Evolutionary conservation across 805 yeast species (phyloP), one percentile per base, ranked within the genome.

Genomic region (Saccharomycopsis schoenii): DNA sequence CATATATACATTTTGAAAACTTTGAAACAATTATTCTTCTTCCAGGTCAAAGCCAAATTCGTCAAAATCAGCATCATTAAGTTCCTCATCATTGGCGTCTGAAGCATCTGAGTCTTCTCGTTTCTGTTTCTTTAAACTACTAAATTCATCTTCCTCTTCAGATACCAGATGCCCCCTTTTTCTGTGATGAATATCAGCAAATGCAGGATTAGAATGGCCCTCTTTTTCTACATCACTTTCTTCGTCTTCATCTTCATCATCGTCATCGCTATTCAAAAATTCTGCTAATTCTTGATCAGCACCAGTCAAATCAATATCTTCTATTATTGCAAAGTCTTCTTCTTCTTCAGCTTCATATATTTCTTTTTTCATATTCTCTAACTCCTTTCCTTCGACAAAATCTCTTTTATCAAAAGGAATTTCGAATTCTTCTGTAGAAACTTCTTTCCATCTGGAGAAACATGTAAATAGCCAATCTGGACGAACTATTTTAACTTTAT

Each of bases 391-490:
- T 12, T 39, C 75, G 15, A 78, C 69, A 69, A 80, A 70, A 42
- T 75, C 77, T 1, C 78, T 79, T 21, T 78, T 77, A 4, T 76
- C 77, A n/a, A 82, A 80, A 5, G 78, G 73, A 19, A 91, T 75
- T 50, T 77, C 70, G 68, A 77, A 92, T 2, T 80, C 82, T 2
- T 70, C 75, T 65, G 86, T 94, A 17, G 84, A 83, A 0, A 84
- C 85, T 55, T 79, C 80, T 60, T 77, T 76, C 98, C 98, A 93
- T 29, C 79, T 73, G 8, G 91, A 84, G 66, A 93, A 76, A 71
- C 97, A 88, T 42, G 86, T 84, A 74, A 92, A 92, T 1, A 93
- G 73, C 99, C 99, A 93, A 68, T 89, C 94, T 1, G 96, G 92
- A 68, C 85, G 86, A 19, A 93, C 96, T n/a, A 93, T 80, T 66